Percentiles rank a stretch among this genome's conserved stretches.
These are phyloP conservation scores for Podaxis mareebaensis DNA, from an alignment of 768 basidiomycete species.

Conservation along the genomic window DNA sequence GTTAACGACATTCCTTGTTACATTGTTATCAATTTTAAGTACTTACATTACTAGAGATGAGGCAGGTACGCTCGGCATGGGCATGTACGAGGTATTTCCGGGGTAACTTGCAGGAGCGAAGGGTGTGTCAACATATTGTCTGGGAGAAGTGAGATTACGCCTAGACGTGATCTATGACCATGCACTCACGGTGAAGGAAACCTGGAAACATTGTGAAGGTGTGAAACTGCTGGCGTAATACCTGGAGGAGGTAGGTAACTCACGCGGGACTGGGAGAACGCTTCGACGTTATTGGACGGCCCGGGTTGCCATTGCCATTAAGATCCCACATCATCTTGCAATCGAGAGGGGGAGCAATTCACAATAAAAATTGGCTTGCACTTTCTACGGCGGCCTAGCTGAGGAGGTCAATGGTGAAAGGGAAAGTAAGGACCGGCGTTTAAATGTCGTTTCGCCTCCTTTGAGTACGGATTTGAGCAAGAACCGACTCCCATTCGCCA, in stretches of 20 bases:
- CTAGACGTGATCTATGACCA: neutral
- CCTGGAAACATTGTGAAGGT: constrained; percentile 20
- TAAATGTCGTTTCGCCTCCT: neutral
- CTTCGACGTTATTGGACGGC: constrained; percentile 27
- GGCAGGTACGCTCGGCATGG: constrained; percentile 16
- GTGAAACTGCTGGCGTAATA: neutral
- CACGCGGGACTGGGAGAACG: constrained; percentile 31
- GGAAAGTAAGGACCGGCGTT: neutral
- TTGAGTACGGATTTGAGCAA: neutral
- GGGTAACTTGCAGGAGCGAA: constrained; percentile 7
- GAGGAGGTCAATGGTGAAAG: neutral
- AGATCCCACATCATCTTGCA: constrained; percentile 45
- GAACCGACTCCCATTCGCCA: neutral
- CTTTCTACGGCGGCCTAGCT: neutral
- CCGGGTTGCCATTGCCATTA: constrained; percentile 24
- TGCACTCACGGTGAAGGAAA: constrained; percentile 31
- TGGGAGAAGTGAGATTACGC: neutral
- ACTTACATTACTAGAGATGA: constrained; percentile 6
- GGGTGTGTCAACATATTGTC: neutral
- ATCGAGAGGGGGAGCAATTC: neutral
- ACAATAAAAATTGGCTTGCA: neutral
- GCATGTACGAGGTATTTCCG: constrained; percentile 12
- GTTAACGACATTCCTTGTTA: neutral
- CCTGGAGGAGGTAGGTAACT: constrained; percentile 14
- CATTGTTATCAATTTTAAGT: neutral